Evolutionary conservation across 768 basidiomycete species (phyloP).

Genomic region (Saitozyma sp.): DNA sequence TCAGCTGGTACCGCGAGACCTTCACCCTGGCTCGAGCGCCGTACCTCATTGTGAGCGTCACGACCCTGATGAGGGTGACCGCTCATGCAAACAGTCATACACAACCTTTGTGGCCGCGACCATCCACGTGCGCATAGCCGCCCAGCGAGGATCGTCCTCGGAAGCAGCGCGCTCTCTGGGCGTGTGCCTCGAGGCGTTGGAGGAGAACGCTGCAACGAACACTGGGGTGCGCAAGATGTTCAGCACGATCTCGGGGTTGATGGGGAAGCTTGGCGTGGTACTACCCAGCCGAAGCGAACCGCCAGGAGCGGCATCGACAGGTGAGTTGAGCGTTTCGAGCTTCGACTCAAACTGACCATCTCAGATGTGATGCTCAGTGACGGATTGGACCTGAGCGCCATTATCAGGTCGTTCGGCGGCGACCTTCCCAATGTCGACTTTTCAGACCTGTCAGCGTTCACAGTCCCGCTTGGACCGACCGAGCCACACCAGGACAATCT

Average conservation of each 20-base stretch:
- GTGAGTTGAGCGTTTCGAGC: not conserved
- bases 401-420: conserved; percentile 7
- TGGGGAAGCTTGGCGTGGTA: conserved; percentile 18
- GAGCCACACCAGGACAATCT: too few species aligned
- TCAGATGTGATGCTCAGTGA: not conserved
- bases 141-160: conserved; percentile 11
- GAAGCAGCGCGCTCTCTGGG: conserved; percentile 15
- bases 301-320: not conserved
- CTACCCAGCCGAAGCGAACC: not conserved
- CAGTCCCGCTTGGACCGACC: too few species aligned
- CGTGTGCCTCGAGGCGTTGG: conserved; percentile 27
- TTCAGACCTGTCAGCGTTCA: too few species aligned
- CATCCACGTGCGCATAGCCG: conserved; percentile 30
- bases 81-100: conserved; percentile 21
- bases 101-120: conserved; percentile 32
- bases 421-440: too few species aligned
- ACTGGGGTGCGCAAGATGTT: conserved; percentile 23
- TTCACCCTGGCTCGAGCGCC: conserved; percentile 30
- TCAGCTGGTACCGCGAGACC: conserved; percentile 20
- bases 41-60: conserved; percentile 21
- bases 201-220: conserved; percentile 27
- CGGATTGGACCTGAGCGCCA: conserved; percentile 13
- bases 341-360: not conserved
- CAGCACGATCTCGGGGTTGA: conserved; percentile 18
- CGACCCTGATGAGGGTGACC: not conserved